Evolutionary conservation across 805 yeast genomes (phyloP).

Genomic region (Candida berthetii): DNA sequence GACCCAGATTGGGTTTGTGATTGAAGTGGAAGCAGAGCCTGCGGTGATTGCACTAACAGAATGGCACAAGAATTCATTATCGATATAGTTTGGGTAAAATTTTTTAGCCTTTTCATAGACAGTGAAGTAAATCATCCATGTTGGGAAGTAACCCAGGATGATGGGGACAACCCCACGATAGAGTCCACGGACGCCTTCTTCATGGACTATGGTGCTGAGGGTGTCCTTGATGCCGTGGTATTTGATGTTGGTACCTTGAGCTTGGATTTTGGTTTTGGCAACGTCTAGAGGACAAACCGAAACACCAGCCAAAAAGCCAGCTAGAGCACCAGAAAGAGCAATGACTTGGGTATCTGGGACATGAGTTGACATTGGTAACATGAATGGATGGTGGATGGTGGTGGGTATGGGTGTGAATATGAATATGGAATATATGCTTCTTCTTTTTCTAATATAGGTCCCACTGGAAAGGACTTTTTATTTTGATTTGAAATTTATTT

Average conservation of each 20-base stretch:
- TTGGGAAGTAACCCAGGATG: conserved; percentile 88
- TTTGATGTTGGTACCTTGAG: conserved; percentile 55
- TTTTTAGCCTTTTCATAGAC: conserved; percentile 78
- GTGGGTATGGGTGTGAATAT: no score
- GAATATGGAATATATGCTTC: no score
- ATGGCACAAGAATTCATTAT: conserved; percentile 30
- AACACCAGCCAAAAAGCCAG: conserved; percentile 87
- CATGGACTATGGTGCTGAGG: conserved; percentile 54
- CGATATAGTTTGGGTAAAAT: conserved; percentile 37
- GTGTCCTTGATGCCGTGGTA: conserved; percentile 63
- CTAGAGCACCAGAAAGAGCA: conserved; percentile 87
- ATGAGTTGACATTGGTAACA: background rate
- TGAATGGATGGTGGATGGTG: no score
- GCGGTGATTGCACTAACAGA: conserved; percentile 71
- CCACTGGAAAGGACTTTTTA: no score
- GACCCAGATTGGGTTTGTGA: conserved; percentile 97
- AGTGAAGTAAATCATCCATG: conserved; percentile 95
- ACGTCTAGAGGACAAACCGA: conserved; percentile 94
- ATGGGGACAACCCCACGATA: conserved; percentile 93
- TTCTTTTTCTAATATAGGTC: no score
- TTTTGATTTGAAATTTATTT: no score
- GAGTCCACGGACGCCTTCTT: conserved; percentile 80
- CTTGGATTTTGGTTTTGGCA: conserved; percentile 89
- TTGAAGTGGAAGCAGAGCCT: conserved; percentile 77
- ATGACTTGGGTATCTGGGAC: conserved; percentile 48